Evolutionary conservation across 495 filamentous ascomycete species (phyloP), one percentile per base, ranked within the genome.

Genomic region (Apiosordaria backusii): DNA sequence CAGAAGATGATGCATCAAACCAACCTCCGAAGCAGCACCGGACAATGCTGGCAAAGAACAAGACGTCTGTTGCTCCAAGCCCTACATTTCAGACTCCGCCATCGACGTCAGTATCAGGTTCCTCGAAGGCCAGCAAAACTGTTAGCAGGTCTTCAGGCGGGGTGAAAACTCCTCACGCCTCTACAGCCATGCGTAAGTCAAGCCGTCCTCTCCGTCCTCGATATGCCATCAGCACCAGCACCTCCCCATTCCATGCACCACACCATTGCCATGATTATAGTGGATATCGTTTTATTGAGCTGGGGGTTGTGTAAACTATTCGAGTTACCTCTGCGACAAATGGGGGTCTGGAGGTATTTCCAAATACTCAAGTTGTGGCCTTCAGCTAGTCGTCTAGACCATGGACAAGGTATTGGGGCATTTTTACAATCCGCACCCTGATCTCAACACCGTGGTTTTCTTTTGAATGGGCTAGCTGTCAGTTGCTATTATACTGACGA

Each of bases 21-120:
- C 45, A 66, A 21, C 67, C 64, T 4, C 9, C 60, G n/a, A 71
- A 71, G 57, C 61, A 68, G 57, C 60, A 35, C 9, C 65, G 63
- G 53, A 70, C 55, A 23, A 40, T 29, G 21, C 40, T 27, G 21
- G 13, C 52, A 25, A 29, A 29, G 18, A 64, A 10, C 64, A 62
- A 52, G 50, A 35, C 10, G 3, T 45, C 26, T 2, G 24, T n/a
- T 9, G 21, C 23, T n/a, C 9, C 59, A 61, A 21, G 15, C 7
- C 15, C 59, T 6, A 7, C 24, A n/a, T n/a, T 7, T 23, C 52
- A 10, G 52, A 21, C 18, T 3, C 5, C 57, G 57, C 57, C 57
- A 10, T 59, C 57, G 22, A 55, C 52, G 52, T 55, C 52, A 55
- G 18, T 13, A 23, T 4, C 52, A 22, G 52, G 22, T 15, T 45